Evolutionary conservation across 257 asterid genomes (phyloP).

Genomic region (Solanum boliviense): DNA sequence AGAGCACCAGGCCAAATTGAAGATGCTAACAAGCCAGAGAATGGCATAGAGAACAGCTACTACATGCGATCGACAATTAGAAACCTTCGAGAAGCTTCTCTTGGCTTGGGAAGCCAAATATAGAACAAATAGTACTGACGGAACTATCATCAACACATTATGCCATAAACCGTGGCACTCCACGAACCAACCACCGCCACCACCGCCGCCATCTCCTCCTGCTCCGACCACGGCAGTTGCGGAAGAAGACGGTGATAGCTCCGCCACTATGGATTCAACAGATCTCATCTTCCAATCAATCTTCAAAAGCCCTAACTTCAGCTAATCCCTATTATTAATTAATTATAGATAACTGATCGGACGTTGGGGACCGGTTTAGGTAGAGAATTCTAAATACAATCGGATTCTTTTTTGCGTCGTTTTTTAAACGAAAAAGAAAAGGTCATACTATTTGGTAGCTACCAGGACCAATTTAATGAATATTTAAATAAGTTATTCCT

Average conservation of each 20-base stretch:
- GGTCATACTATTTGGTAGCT: not conserved
- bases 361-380: not conserved
- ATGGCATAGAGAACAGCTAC: conserved; percentile 20
- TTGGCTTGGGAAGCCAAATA: conserved; percentile 29
- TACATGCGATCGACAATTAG: conserved; percentile 27
- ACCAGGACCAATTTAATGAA: not conserved
- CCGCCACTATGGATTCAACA: not conserved
- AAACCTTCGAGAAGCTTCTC: conserved; percentile 21
- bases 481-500: no score
- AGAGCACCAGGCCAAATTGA: conserved; percentile 33
- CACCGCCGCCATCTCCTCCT: not conserved
- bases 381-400: not conserved
- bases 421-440: not conserved
- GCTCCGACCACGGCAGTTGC: not conserved
- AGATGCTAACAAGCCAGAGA: conserved; percentile 30
- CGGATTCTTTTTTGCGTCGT: not conserved
- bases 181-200: conserved; percentile 5
- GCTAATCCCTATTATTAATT: not conserved
- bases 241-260: conserved; percentile 4
- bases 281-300: not conserved
- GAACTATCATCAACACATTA: conserved; percentile 15
- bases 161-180: conserved; percentile 28
- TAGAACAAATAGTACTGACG: conserved; percentile 18
- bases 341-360: not conserved
- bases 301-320: not conserved